These are phyloP conservation scores for Citrus reticulata DNA, from an alignment of 345 rosid species.

Conservation along the genomic window DNA sequence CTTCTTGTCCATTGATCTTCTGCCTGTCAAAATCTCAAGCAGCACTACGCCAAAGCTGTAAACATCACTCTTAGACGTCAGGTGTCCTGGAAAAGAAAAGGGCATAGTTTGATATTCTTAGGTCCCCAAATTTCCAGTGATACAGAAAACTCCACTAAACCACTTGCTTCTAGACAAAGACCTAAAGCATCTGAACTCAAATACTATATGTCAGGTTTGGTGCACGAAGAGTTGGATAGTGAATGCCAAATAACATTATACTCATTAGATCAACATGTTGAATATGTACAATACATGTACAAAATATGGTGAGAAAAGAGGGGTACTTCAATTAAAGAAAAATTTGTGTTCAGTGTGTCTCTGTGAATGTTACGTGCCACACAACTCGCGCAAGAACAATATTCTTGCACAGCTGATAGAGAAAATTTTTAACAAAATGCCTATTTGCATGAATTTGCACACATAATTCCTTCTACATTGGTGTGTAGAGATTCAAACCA, in stretches of 20 bases:
- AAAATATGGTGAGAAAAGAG: not conserved
- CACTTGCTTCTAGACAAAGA: not conserved
- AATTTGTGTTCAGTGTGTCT: not conserved
- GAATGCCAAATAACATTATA: not conserved
- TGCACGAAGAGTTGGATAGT: not conserved
- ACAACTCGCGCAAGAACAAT: not conserved
- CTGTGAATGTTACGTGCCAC: not conserved
- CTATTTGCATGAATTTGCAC: not conserved
- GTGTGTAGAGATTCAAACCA: not conserved
- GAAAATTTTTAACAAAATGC: not conserved
- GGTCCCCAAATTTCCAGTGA: not conserved
- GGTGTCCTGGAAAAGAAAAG: slow-evolving; percentile 54
- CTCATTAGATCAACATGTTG: not conserved
- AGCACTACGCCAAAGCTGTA: slow-evolving; percentile 95
- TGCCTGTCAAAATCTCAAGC: slow-evolving; percentile 85
- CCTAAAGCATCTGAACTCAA: not conserved
- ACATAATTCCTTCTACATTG: not conserved
- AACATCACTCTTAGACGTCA: slow-evolving; percentile 92
- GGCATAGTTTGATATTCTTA: slow-evolving; percentile 7
- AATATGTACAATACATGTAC: not conserved
- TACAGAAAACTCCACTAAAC: not conserved
- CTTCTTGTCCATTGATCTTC: slow-evolving; percentile 97
- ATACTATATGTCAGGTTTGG: not conserved
- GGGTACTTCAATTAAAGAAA: not conserved
- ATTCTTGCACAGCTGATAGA: not conserved